Evolutionary conservation across 345 rosid species (phyloP), one percentile per base, ranked within the genome.

Genomic region (Garcia nutans): DNA sequence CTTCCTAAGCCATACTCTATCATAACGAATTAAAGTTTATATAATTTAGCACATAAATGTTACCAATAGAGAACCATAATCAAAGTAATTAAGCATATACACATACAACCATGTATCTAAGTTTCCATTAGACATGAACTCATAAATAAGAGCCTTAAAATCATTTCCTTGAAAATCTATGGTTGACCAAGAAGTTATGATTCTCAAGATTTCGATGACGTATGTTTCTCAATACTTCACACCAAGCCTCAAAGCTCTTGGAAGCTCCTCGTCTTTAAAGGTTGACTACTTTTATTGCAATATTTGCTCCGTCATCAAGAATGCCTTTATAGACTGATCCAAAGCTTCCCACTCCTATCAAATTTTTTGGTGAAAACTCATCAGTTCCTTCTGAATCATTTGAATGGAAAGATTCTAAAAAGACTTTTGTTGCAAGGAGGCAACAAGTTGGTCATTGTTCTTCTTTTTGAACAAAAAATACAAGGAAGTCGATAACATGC

Each of bases 141-240:
- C 31, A 28, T 28, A 28, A 28, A 28, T 2, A 28, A 28, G 31
- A 28, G 31, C 31, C 31, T 28, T 28, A 28, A 28, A 28, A 28
- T 28, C 31, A 28, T 28, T 28, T 28, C 31, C 31, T 28, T 28
- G 1, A 28, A 28, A 28, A 28, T 28, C 31, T 28, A 28, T 28
- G 31, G 1, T 28, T 28, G 31, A 28, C 1, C 31, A 28, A 28
- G 31, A 28, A 28, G 31, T 28, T 28, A 28, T 1, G 31, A 28
- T 28, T 28, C 31, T 28, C 75, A 10, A 82, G 75, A 49, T 82
- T 73, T 1, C 78, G 41, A 17, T 76, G 80, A 19, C 77, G 68
- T 23, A 78, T 71, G 47, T 64, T 79, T 57, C 61, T 44, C 75
- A 82, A 58, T 54, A 78, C 75, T 65, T 78, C 44, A 11, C 82